Evolutionary conservation across 1,284 basidiomycete species (phyloP).

Genomic region (Tilletia horrida): DNA sequence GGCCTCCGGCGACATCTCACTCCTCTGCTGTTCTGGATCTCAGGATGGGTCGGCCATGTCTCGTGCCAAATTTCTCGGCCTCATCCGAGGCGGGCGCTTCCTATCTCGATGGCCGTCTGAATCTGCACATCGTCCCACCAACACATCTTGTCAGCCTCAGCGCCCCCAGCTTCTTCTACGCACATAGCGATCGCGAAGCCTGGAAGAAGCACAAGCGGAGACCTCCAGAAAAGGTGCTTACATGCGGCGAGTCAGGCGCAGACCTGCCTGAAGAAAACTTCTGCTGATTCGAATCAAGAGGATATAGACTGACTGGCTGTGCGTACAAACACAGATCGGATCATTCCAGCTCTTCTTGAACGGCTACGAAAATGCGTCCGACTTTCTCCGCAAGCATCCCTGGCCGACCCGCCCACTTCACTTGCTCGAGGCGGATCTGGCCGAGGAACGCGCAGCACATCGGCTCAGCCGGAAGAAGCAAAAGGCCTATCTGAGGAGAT

Average conservation of each 20-base stretch:
- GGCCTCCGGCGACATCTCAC: no score
- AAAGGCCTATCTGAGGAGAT: constrained; percentile 41
- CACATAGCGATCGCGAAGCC: constrained; percentile 41
- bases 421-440: constrained; percentile 63
- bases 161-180: constrained; percentile 56
- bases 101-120: constrained; percentile 71
- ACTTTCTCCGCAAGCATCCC: constrained; percentile 77
- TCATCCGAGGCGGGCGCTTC: constrained; percentile 77
- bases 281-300: no score
- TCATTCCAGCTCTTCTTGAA: constrained; percentile 84
- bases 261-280: no score
- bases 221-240: constrained; percentile 35
- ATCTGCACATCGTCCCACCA: constrained; percentile 75
- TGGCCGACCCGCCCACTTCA: constrained; percentile 75
- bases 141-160: constrained; percentile 79
- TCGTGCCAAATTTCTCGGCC: constrained; percentile 53
- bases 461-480: constrained; percentile 43
- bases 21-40: background rate
- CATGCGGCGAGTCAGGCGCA: background rate
- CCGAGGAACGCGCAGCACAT: constrained; percentile 66
- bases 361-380: constrained; percentile 80
- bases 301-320: constrained; percentile 61
- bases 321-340: constrained; percentile 80
- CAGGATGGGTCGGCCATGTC: constrained; percentile 51
- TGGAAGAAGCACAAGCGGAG: constrained; percentile 31